Percentiles rank a stretch among this genome's conserved stretches.
phyloP scores from a whole-genome alignment of 106 monocot genomes.

The Dendrobium nobile region DNA sequence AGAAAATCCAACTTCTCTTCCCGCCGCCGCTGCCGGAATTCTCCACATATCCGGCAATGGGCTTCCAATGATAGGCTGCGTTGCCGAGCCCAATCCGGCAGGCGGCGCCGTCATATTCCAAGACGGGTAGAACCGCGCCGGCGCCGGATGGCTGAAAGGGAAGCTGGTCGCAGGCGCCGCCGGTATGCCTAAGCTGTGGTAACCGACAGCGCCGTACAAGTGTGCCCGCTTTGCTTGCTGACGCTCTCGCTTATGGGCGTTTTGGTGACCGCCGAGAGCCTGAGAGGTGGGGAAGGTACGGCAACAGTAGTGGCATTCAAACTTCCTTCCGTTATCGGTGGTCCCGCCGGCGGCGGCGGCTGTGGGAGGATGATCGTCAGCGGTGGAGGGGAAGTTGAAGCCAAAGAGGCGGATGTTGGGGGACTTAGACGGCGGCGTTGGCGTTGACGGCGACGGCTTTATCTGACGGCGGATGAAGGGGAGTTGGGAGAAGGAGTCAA shows the following conservation, averaged over 20 bases:
- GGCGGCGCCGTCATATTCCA: no score
- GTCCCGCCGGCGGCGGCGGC: not conserved
- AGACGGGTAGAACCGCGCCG: no score
- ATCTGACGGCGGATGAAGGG: slow-evolving; percentile 55
- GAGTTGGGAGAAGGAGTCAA: slow-evolving; percentile 78
- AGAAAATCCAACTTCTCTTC: slow-evolving; percentile 10
- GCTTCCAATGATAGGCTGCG: no score
- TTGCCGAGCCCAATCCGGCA: no score
- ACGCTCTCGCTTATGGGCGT: slow-evolving; percentile 76
- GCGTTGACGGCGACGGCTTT: not conserved
- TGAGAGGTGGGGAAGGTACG: slow-evolving; percentile 94
- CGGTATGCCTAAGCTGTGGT: slow-evolving; percentile 8
- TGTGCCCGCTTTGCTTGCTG: slow-evolving; percentile 81
- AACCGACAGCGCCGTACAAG: slow-evolving; percentile 26
- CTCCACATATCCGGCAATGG: no score
- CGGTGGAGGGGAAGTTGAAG: slow-evolving; percentile 33
- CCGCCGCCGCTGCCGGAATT: no score
- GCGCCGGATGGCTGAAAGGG: no score
- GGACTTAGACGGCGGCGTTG: slow-evolving; percentile 11
- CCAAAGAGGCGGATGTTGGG: slow-evolving; percentile 64
- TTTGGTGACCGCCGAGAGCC: slow-evolving; percentile 86
- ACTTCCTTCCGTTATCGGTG: slow-evolving; percentile 27
- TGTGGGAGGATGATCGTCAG: no score
- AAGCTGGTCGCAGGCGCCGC: no score
- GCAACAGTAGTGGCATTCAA: slow-evolving; percentile 97